These are phyloP conservation scores for Alternaria arbusti DNA, from an alignment of 2,329 filamentous ascomycete species.

Conservation along the genomic window DNA sequence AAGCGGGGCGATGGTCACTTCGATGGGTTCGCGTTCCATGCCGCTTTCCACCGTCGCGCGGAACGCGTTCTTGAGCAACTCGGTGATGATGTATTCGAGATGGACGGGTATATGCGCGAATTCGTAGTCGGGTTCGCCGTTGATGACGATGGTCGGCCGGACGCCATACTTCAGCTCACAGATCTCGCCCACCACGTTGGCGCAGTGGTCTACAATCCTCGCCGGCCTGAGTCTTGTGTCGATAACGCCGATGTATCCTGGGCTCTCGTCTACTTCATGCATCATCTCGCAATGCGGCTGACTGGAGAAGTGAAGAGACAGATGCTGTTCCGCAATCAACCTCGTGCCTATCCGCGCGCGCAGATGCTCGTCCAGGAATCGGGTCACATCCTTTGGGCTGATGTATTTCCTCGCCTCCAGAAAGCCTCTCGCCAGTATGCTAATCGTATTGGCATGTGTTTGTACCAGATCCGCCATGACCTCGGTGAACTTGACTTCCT, in stretches of 20 bases:
- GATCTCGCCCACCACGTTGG: constrained; percentile 90
- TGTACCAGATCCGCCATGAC: constrained; percentile 94
- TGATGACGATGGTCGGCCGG: constrained; percentile 78
- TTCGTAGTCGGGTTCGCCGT: constrained; percentile 83
- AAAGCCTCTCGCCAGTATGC: constrained; percentile 88
- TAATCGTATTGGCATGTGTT: constrained; percentile 93
- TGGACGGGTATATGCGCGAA: constrained; percentile 96
- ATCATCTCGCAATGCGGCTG: constrained; percentile 70
- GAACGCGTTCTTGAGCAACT: constrained; percentile 96
- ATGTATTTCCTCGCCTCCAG: constrained; percentile 94
- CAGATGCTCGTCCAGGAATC: constrained; percentile 91
- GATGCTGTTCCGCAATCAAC: constrained; percentile 94
- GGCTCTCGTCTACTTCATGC: constrained; percentile 51
- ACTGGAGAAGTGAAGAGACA: constrained; percentile 80
- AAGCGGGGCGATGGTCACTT: constrained; percentile 85
- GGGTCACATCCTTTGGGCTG: constrained; percentile 78
- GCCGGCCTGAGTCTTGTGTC: constrained; percentile 87
- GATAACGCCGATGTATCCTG: constrained; percentile 89
- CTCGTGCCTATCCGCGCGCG: constrained; percentile 92
- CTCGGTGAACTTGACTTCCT: constrained; percentile 89
- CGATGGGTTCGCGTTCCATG: constrained; percentile 80
- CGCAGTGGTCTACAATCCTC: constrained; percentile 80
- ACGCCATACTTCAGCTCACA: constrained; percentile 96
- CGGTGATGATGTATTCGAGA: constrained; percentile 95
- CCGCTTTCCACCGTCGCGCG: constrained; percentile 86